phyloP scores from a whole-genome alignment of 352 stramenopile species.

The Phytophthora cactorum region DNA sequence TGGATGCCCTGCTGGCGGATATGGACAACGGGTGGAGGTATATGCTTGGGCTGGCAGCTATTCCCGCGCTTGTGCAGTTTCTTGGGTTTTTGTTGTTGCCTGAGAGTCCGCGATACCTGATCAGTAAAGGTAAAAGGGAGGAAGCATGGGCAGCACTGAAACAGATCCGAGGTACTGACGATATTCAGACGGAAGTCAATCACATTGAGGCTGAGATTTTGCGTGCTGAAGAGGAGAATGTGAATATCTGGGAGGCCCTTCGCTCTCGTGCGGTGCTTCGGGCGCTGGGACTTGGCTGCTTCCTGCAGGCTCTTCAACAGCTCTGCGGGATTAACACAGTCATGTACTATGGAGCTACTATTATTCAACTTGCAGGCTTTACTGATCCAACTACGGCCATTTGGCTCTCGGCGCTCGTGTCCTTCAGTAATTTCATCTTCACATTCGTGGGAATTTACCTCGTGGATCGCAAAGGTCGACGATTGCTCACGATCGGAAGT shows the following conservation, averaged over 20 bases:
- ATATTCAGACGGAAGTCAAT: conserved; percentile 60
- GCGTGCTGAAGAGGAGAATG: conserved; percentile 26
- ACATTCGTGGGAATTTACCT: conserved; percentile 46
- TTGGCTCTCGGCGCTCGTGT: conserved; percentile 78
- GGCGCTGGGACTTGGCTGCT: conserved; percentile 53
- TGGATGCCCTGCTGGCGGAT: conserved; percentile 59
- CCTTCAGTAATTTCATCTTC: conserved; percentile 48
- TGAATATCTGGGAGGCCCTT: conserved; percentile 46
- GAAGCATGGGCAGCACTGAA: conserved; percentile 53
- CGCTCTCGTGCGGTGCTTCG: conserved; percentile 37
- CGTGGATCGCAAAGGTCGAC: conserved; percentile 34
- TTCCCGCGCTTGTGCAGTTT: conserved; percentile 75
- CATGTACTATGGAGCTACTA: conserved; percentile 88
- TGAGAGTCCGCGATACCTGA: conserved; percentile 73
- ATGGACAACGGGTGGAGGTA: conserved; percentile 75
- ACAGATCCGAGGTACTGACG: conserved; percentile 58
- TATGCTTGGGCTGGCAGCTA: conserved; percentile 79
- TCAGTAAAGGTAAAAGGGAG: conserved; percentile 53
- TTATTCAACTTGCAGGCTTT: conserved; percentile 86
- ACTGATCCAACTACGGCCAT: conserved; percentile 71
- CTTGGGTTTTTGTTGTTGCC: conserved; percentile 74
- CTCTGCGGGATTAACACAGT: conserved; percentile 90
- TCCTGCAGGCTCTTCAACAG: conserved; percentile 49
- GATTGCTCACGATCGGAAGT: conserved; percentile 36
- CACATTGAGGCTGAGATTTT: conserved; percentile 66